Evolutionary conservation across 164 flowering plant genomes (phyloP), one percentile per base, ranked within the genome.

Genomic region (Nymphaea colorata): DNA sequence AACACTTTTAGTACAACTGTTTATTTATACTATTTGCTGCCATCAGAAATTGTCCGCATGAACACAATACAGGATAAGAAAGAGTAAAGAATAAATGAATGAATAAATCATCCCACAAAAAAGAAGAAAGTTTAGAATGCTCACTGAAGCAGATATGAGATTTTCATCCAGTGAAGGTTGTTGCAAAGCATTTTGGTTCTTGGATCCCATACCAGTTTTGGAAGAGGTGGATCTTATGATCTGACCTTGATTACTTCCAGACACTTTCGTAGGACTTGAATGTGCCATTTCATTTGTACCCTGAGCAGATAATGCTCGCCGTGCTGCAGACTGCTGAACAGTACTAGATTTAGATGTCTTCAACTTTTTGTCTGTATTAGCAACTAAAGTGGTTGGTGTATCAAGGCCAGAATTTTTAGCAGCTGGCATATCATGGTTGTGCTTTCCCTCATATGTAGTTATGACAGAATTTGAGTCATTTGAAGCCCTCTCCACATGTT

Each of bases 381-480:
- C 81, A 55, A 82, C 80, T 64, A 84, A 86, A 63, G 81, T 79
- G 68, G 81, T 80, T 16, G 83, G 85, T 42, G 77, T 84, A 41
- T 83, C 87, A 44, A 83, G 82, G 61, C 81, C 75, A 5, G 57
- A 10, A 71, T 82, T 88, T 75, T 86, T 88, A 17, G 91, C 90
- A 17, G 84, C 86, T 8, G 97, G 97, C 81, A 76, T 81, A 76
- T 82, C 94, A 74, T 91, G 97, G 80, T 91, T 87, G 68, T 91
- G 97, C 44, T 80, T 78, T 1, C 94, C 93, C 70, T 88, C 87
- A 66, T 91, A 91, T 16, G 89, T 84, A 70, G 87, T 84, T 59
- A 85, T 76, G 62, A 85, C 72, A 17, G 84, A 81, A 42, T 61
- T 79, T 61, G 85, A 60, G 76, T 79, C 80, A 63, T 87, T 86